phyloP scores from a whole-genome alignment of 371 early-diverging fungal genomes.

The Mortierella sp. region DNA sequence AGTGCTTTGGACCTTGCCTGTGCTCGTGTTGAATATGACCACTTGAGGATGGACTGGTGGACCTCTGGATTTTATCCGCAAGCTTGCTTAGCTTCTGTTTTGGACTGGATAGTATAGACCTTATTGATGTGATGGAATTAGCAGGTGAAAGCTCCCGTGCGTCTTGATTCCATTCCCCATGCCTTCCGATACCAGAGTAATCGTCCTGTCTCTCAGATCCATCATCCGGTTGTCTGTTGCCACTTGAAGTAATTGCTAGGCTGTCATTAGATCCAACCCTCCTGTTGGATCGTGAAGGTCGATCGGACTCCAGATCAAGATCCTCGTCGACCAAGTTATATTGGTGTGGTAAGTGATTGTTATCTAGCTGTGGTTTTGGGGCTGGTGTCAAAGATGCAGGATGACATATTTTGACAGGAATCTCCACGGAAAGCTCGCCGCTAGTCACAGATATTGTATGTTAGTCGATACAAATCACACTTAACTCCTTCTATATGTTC shows the following conservation, averaged over 20 bases:
- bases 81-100: slow-evolving; percentile 44
- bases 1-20: slow-evolving; percentile 31
- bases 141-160: slow-evolving; percentile 39
- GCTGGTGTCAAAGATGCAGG: slow-evolving; percentile 64
- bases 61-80: slow-evolving; percentile 56
- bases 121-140: slow-evolving; percentile 54
- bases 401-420: slow-evolving; percentile 69
- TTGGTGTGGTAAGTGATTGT: slow-evolving; percentile 56
- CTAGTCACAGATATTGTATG: slow-evolving; percentile 20
- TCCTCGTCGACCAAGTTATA: slow-evolving; percentile 57
- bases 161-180: slow-evolving; percentile 47
- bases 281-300: slow-evolving; percentile 24
- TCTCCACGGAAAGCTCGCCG: slow-evolving; percentile 63
- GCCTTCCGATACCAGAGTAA: slow-evolving; percentile 19
- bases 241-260: slow-evolving; percentile 7
- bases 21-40: slow-evolving; percentile 43
- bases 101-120: slow-evolving; percentile 33
- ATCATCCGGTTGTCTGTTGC: slow-evolving; percentile 17
- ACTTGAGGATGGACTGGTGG: slow-evolving; percentile 55
- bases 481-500: background rate
- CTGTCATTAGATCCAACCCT: slow-evolving; percentile 39
- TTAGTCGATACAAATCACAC: background rate
- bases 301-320: slow-evolving; percentile 35
- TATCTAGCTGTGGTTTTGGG: slow-evolving; percentile 57
- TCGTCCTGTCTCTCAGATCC: slow-evolving; percentile 22